Percentiles rank a stretch among this genome's conserved stretches.
Evolutionary conservation across 2,329 filamentous ascomycete genomes (phyloP).

Genomic region (Cercospora citrullina): DNA sequence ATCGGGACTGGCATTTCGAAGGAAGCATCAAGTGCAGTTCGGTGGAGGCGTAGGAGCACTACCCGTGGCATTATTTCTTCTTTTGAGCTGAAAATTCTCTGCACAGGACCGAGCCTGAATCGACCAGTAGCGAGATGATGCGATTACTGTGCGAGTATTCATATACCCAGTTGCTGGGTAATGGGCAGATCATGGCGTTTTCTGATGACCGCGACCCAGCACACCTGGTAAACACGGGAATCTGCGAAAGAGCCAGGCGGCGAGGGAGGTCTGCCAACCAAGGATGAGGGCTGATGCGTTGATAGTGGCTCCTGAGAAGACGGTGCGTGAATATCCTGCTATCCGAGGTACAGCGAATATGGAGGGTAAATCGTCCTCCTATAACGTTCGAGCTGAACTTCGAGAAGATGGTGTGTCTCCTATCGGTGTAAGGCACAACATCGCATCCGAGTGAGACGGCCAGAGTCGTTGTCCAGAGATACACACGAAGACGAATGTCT

Average conservation of each 20-base stretch:
- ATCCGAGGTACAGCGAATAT: conserved; percentile 1
- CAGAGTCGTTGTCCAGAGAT: not conserved
- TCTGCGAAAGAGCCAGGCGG: not conserved
- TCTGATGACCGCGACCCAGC: conserved; percentile 30
- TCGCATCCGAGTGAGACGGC: not conserved
- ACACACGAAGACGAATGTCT: not conserved
- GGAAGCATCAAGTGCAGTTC: conserved; percentile 35
- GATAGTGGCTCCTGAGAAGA: conserved; percentile 17
- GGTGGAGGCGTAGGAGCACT: conserved; percentile 34
- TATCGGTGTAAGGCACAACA: not conserved
- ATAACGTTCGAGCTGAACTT: not conserved
- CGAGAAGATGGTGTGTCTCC: not conserved
- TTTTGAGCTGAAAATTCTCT: conserved; percentile 2
- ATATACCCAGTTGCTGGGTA: conserved; percentile 21
- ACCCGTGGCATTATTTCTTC: conserved; percentile 3
- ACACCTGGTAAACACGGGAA: conserved; percentile 18
- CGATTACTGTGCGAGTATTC: conserved; percentile 23
- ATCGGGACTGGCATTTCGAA: conserved; percentile 42
- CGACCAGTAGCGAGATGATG: conserved; percentile 13
- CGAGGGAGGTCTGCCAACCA: not conserved
- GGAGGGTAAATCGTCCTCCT: not conserved
- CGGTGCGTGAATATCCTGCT: conserved; percentile 14
- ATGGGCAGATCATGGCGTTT: conserved; percentile 24
- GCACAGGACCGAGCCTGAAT: not conserved
- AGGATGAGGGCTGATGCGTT: not conserved